Evolutionary conservation across 768 basidiomycete genomes (phyloP).

Genomic region (Lenzites betulinus): DNA sequence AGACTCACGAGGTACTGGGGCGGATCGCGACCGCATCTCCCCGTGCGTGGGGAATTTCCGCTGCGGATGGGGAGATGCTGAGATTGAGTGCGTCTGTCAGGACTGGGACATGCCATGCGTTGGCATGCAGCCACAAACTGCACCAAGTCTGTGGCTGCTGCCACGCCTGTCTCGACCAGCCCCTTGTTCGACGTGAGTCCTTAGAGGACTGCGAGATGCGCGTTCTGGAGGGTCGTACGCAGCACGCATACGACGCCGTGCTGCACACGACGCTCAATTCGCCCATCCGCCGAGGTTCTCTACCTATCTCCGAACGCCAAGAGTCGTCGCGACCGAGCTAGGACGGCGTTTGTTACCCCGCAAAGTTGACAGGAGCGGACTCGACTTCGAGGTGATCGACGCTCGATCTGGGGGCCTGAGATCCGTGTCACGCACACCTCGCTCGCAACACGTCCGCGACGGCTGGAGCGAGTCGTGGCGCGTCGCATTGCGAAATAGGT

Average conservation of each 20-base stretch:
- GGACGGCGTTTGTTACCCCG: constrained; percentile 11
- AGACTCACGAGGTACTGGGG: background rate
- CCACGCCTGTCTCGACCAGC: background rate
- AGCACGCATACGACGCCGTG: too few relatives aligned
- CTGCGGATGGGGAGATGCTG: background rate
- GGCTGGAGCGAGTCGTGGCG: background rate
- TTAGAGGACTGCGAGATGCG: background rate
- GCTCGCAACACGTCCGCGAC: background rate
- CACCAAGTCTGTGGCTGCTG: background rate
- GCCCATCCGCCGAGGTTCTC: too few relatives aligned
- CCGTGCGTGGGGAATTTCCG: background rate
- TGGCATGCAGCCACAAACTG: background rate
- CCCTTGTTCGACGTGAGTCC: too few relatives aligned
- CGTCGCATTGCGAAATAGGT: background rate
- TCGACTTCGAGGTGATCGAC: background rate
- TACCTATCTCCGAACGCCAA: background rate
- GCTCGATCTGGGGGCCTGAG: background rate
- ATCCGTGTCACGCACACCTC: background rate
- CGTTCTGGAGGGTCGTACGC: background rate
- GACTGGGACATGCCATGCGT: background rate
- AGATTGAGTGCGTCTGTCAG: background rate
- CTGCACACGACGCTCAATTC: background rate
- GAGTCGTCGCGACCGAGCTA: background rate
- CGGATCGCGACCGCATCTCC: background rate
- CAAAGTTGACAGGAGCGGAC: background rate